Evolutionary conservation across 2,329 filamentous ascomycete species (phyloP), one percentile per base, ranked within the genome.

Genomic region (Cyphellophora attinorum): DNA sequence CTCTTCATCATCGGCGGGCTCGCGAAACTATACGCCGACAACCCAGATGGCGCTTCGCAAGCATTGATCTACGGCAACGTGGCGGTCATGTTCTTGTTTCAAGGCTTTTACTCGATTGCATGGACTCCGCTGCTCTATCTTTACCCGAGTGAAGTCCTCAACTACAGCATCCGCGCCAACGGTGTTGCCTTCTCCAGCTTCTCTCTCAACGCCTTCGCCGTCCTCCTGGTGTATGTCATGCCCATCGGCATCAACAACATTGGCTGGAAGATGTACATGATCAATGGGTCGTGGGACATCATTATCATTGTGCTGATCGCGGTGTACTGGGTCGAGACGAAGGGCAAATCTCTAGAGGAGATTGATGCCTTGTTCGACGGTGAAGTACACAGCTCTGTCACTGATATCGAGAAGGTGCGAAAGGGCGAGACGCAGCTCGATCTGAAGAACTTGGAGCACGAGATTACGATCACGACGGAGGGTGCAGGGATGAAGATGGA

Each of bases 1-100:
- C 58, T 74, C 2, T 72, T 72, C 44, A 55, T 72, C 34, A 62
- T 72, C 25, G 68, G 69, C 2, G 65, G 57, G 2, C 51, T 74
- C 3, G 63, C 65, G 4, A 71, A 71, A 23, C 17, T 52, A 12
- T 57, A 58, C 31, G 46, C 43, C 10, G 39, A 47, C n/a, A 36
- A 46, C 50, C 40, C 56, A 53, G 31, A 55, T 8, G 41, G 46
- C 2, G 35, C 36, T 1, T 45, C 41, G 6, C 47, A 34, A 16
- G 39, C 45, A 10, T 46, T 53, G 6, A 51, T 62, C 5, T 67
- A 68, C 38, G 64, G 58, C 5, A 58, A 60, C 8, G 61, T 70
- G 0, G 64, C 64, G 0, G 51, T 62, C 10, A 68, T 72, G 47
- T 72, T 72, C 45, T 50, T 72, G 2, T 72, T 71, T 46, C 64